Percentiles rank a stretch among this genome's conserved stretches.
phyloP scores from a whole-genome alignment of 2,329 filamentous ascomycete species.

The Aspergillus thermomutatus region DNA sequence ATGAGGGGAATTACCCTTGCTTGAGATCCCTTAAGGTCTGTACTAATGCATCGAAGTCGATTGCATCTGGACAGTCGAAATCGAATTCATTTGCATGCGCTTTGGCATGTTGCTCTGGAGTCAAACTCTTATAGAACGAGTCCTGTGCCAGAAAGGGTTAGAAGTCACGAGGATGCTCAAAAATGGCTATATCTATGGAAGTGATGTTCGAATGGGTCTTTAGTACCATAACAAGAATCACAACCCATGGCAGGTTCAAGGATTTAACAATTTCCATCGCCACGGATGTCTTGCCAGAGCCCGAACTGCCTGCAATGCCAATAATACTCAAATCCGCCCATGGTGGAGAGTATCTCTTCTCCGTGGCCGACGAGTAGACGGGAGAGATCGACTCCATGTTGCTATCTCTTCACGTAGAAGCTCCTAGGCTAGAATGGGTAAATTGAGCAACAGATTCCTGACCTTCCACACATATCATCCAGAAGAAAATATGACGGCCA shows the following conservation, averaged over 20 bases:
- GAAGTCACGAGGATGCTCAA: slow-evolving; percentile 4
- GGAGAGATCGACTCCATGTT: slow-evolving; percentile 38
- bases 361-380: slow-evolving; percentile 32
- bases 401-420: slow-evolving; percentile 3
- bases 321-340: slow-evolving; percentile 98
- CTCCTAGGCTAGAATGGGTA: background rate
- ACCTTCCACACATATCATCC: slow-evolving; percentile 5
- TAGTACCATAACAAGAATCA: slow-evolving; percentile 89
- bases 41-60: slow-evolving; percentile 89
- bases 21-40: slow-evolving; percentile 80
- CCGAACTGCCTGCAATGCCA: slow-evolving; percentile 90
- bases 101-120: slow-evolving; percentile 69
- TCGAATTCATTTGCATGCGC: slow-evolving; percentile 93
- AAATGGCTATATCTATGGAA: slow-evolving; percentile 5
- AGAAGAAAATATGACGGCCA: background rate
- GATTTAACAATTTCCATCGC: slow-evolving; percentile 87
- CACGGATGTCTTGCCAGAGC: slow-evolving; percentile 91
- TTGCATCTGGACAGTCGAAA: slow-evolving; percentile 89
- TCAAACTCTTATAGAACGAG: slow-evolving; percentile 93
- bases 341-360: slow-evolving; percentile 81
- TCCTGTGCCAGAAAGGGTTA: slow-evolving; percentile 57
- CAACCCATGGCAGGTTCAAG: slow-evolving; percentile 93
- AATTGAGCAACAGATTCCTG: background rate
- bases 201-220: background rate
- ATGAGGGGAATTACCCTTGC: slow-evolving; percentile 64